phyloP scores from a whole-genome alignment of 805 yeast genomes.

The Geotrichum ghanense region DNA sequence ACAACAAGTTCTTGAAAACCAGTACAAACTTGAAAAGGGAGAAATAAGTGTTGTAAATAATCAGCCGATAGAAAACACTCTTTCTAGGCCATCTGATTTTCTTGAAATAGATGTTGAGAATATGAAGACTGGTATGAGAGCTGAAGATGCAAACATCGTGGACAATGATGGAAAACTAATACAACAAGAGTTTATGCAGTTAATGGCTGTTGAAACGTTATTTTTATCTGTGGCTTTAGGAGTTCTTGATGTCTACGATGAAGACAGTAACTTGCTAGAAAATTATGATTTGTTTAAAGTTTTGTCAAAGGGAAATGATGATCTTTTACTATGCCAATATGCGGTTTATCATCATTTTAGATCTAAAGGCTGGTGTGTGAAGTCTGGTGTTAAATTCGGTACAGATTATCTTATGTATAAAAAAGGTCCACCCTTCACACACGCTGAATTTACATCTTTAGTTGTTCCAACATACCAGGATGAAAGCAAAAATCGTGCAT shows the following conservation, averaged over 20 bases:
- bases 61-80: constrained; percentile 13
- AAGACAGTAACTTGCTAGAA: constrained; percentile 15
- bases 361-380: constrained; percentile 88
- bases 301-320: constrained; percentile 14
- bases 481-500: constrained; percentile 20
- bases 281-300: constrained; percentile 19
- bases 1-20: constrained; percentile 30
- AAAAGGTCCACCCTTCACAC: constrained; percentile 91
- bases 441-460: constrained; percentile 74
- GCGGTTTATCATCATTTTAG: constrained; percentile 78
- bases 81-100: constrained; percentile 15
- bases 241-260: constrained; percentile 28
- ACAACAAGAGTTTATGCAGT: constrained; percentile 39
- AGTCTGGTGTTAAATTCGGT: constrained; percentile 88
- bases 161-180: constrained; percentile 19
- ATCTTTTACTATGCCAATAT: constrained; percentile 41
- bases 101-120: constrained; percentile 20
- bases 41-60: background rate
- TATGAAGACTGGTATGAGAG: constrained; percentile 14
- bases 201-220: constrained; percentile 65
- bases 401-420: constrained; percentile 73
- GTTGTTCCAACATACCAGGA: constrained; percentile 31
- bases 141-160: constrained; percentile 29
- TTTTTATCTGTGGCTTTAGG: constrained; percentile 54
- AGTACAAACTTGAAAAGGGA: constrained; percentile 30